Evolutionary conservation across 2,329 filamentous ascomycete species (phyloP).

Genomic region (Colletotrichum chlorophyti): DNA sequence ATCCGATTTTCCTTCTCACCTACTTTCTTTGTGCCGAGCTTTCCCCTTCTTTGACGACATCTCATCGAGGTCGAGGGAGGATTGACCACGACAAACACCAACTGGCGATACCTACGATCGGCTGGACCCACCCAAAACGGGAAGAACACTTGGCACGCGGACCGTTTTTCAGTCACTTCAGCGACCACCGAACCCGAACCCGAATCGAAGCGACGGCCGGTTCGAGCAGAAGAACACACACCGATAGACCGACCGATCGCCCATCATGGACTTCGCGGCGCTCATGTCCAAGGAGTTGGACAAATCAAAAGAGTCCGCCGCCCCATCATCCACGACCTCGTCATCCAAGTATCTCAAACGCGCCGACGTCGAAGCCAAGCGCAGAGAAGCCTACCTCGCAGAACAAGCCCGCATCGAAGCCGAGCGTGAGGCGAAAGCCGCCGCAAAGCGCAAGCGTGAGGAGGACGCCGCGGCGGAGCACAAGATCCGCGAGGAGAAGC

Average conservation of each 20-base stretch:
- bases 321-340: constrained; percentile 40
- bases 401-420: constrained; percentile 79
- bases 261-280: constrained; percentile 89
- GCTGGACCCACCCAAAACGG: constrained; percentile 4
- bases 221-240: too few relatives aligned
- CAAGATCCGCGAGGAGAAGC: constrained; percentile 80
- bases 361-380: constrained; percentile 83
- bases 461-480: constrained; percentile 80
- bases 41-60: constrained; percentile 15
- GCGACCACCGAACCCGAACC: neutral
- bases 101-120: neutral
- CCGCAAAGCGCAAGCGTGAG: constrained; percentile 86
- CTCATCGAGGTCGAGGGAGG: neutral
- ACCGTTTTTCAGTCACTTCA: neutral
- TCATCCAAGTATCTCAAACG: constrained; percentile 83
- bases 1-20: constrained; percentile 15
- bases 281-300: constrained; percentile 93
- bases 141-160: too few relatives aligned
- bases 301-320: constrained; percentile 67
- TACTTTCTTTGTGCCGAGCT: neutral
- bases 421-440: constrained; percentile 72
- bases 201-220: neutral
- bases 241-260: neutral
- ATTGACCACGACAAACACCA: neutral
- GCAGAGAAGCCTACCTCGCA: constrained; percentile 79